A percentile compares a stretch with the other conserved stretches of the same genome.
These are phyloP conservation scores for Pythium guiyangense DNA, from an alignment of 352 stramenopile genomes.

Conservation along the genomic window DNA sequence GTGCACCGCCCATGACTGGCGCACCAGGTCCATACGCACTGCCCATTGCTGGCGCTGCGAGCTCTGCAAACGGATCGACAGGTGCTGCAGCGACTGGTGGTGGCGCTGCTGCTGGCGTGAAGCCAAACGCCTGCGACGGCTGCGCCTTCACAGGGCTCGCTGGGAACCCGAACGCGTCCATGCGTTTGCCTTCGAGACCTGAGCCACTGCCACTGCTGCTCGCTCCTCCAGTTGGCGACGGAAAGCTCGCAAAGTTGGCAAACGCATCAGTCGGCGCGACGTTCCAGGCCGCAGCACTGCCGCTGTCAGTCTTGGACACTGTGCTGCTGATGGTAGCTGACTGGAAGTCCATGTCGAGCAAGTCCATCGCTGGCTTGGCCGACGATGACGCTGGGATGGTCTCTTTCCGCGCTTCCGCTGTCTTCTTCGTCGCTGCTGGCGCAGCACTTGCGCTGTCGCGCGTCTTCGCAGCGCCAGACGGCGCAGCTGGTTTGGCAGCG, in stretches of 20 bases:
- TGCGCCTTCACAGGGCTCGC: conserved; percentile 42
- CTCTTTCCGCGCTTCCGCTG: conserved; percentile 52
- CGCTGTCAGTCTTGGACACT: conserved; percentile 11
- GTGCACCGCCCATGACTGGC: conserved; percentile 10
- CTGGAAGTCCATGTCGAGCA: conserved; percentile 71
- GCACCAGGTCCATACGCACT: background rate
- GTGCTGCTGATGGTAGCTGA: conserved; percentile 35
- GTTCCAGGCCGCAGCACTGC: background rate
- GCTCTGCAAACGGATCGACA: conserved; percentile 47
- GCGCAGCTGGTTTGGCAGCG: conserved; percentile 1
- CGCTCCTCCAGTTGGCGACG: conserved; percentile 25
- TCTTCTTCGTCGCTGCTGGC: conserved; percentile 25
- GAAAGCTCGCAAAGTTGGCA: conserved; percentile 62
- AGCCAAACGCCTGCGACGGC: conserved; percentile 25
- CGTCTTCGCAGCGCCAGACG: background rate
- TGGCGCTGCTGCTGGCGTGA: conserved; percentile 16
- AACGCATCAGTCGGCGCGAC: conserved; percentile 28
- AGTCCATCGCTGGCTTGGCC: conserved; percentile 27
- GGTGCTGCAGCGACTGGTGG: conserved; percentile 13
- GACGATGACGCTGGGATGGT: conserved; percentile 13
- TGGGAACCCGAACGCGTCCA: conserved; percentile 54
- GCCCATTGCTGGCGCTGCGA: conserved; percentile 18
- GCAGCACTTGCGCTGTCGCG: background rate
- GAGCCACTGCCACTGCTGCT: background rate
- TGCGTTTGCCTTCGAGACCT: conserved; percentile 16